A percentile compares a stretch with the other conserved stretches of the same genome.
Conservation (phyloP, 345 rosid genomes). For the Hibiscus mutabilis region DNA sequence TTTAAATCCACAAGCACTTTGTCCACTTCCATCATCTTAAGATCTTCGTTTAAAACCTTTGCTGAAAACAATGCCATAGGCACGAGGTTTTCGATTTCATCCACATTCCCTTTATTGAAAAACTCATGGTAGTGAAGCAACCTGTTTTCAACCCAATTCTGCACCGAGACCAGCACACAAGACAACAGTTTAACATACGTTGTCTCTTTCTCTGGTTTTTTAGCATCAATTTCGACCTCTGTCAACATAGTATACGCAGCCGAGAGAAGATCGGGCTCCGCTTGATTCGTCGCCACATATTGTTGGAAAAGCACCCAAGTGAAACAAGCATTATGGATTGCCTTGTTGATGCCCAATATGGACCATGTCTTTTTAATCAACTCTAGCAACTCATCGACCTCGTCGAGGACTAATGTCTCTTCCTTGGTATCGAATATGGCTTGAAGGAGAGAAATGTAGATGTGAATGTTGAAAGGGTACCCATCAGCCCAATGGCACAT, state of each 20-base stretch:
- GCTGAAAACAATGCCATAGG: constrained; percentile 63
- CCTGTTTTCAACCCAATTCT: constrained; percentile 82
- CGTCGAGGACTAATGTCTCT: constrained; percentile 76
- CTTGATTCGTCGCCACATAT: constrained; percentile 52
- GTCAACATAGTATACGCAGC: constrained; percentile 71
- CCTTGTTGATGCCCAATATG: constrained; percentile 60
- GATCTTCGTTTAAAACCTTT: constrained; percentile 61
- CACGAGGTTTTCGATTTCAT: constrained; percentile 56
- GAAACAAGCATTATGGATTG: constrained; percentile 67
- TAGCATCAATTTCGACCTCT: constrained; percentile 73
- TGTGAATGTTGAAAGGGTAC: constrained; percentile 69
- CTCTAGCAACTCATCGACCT: constrained; percentile 82
- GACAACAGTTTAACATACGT: constrained; percentile 49
- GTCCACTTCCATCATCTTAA: constrained; percentile 36
- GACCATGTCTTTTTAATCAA: constrained; percentile 93
- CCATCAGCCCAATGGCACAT: constrained; percentile 98
- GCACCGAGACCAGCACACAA: constrained; percentile 60
- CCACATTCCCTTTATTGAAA: constrained; percentile 54
- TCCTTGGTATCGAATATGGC: constrained; percentile 70
- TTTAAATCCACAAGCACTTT: constrained; percentile 35
- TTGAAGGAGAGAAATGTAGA: constrained; percentile 54
- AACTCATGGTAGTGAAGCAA: constrained; percentile 62
- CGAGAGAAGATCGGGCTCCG: constrained; percentile 67
- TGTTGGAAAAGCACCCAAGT: constrained; percentile 88
- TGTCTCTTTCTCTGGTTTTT: constrained; percentile 57